Base-by-base conservation (phyloP, 345 rosid genomes). In the Populus nigra region DNA sequence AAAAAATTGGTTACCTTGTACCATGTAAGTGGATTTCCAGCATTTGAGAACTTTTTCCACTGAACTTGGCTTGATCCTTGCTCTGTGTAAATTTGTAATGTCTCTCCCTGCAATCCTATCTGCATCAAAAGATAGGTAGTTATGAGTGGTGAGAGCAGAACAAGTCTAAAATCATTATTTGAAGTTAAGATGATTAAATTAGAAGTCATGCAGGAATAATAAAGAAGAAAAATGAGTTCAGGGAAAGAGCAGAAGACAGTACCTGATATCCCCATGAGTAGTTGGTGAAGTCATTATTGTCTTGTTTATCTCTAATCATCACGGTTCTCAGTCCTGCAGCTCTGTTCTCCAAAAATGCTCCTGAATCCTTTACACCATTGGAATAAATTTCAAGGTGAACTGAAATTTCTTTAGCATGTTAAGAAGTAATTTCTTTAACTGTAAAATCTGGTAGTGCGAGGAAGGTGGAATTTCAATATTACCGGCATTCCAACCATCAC, bases 401-500 rank as follows among this genome's bases (percentile, higher is more conserved):
- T 9, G 45, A 41, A 41, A 41, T 41, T 41, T 41, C 45, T 9
- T 8, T 8, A 41, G 45, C 7, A 41, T 41, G 45, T 9, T 9
- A 4, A 33, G 36, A 33, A 33, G 36, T 33, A 33, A 33, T 33
- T 33, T 33, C 36, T 33, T 33, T 33, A 33, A 33, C 36, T 33
- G 5, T 33, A 33, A 33, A 33, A 33, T 33, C 36, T 33, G 35
- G 36, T 33, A 33, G 5, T 33, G 5, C 36, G 50, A 47, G 18
- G 50, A 4, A 11, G 50, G 50, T 36, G 11, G 17, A 20, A 57
- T 62, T 47, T 53, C 27, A 47, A 63, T 49, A 61, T 62, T 88
- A 92, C 97, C 91, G 97, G 98, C 83, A 91, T 83, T 71, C 97
- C 98, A 61, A 89, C 94, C 90, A 87, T 89, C 43, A 84, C 95